Evolutionary conservation across 305 asterid species (phyloP).

Genomic region (Rubia tinctorum): DNA sequence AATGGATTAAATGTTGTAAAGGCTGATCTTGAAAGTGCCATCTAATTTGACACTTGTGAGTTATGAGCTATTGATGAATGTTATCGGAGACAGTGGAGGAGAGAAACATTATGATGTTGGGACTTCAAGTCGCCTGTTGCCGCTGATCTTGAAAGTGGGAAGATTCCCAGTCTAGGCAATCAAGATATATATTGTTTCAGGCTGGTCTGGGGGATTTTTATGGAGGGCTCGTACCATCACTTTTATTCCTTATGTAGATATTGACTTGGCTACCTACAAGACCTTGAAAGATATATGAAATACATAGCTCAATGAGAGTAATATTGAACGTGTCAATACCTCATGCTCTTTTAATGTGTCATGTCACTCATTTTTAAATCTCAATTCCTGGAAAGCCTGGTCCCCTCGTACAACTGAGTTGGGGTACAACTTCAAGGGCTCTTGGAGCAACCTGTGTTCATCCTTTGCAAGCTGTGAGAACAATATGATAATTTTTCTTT

Average conservation of each 20-base stretch:
- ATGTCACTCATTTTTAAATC: slow-evolving; percentile 6
- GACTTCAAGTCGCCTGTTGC: slow-evolving; percentile 65
- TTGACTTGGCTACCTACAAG: slow-evolving; percentile 89
- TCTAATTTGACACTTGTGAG: slow-evolving; percentile 82
- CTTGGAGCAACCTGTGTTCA: no score
- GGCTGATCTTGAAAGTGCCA: slow-evolving; percentile 99
- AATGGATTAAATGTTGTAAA: slow-evolving; percentile 88
- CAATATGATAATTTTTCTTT: slow-evolving; percentile 52
- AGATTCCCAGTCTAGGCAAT: slow-evolving; percentile 64
- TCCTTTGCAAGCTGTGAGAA: slow-evolving; percentile 92
- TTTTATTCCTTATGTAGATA: slow-evolving; percentile 95
- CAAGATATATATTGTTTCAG: slow-evolving; percentile 77
- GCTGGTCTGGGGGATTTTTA: slow-evolving; percentile 97
- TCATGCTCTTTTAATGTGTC: slow-evolving; percentile 11
- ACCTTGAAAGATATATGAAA: slow-evolving; percentile 79
- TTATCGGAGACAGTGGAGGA: slow-evolving; percentile 56
- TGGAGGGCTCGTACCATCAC: slow-evolving; percentile 85
- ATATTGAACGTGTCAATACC: slow-evolving; percentile 38
- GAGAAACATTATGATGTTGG: slow-evolving; percentile 49
- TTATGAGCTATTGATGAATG: slow-evolving; percentile 68
- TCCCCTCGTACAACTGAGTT: slow-evolving; percentile 78
- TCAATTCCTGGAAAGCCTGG: slow-evolving; percentile 50
- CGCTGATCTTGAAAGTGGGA: slow-evolving; percentile 79
- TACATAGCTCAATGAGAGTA: slow-evolving; percentile 68
- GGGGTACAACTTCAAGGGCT: slow-evolving; percentile 92